phyloP scores from a whole-genome alignment of 2,329 filamentous ascomycete genomes.

The Fusarium sp. region DNA sequence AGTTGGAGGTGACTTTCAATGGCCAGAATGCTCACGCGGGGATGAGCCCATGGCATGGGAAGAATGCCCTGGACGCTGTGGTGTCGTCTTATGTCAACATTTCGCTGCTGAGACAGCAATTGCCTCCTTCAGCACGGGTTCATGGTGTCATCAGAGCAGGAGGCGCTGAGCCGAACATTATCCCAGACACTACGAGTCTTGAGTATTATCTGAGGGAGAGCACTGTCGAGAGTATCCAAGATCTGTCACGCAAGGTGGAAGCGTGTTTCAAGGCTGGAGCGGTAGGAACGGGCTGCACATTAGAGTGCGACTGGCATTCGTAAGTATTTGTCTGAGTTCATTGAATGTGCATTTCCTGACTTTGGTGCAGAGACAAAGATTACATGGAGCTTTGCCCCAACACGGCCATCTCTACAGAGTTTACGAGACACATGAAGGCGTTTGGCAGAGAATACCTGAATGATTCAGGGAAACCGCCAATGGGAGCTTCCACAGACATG shows the following conservation, averaged over 20 bases:
- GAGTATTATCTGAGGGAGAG: slow-evolving; percentile 45
- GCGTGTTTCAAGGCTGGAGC: slow-evolving; percentile 56
- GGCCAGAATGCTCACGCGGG: slow-evolving; percentile 69
- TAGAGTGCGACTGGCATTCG: slow-evolving; percentile 51
- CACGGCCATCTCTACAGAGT: slow-evolving; percentile 14
- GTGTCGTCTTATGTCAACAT: slow-evolving; percentile 62
- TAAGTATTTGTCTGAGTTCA: slow-evolving; percentile 2
- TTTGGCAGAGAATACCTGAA: slow-evolving; percentile 28
- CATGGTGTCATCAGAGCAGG: slow-evolving; percentile 66
- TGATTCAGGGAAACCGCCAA: slow-evolving; percentile 22
- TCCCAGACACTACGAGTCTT: slow-evolving; percentile 62
- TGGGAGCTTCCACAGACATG: slow-evolving; percentile 42
- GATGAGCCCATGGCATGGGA: slow-evolving; percentile 68
- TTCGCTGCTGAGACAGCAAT: slow-evolving; percentile 67
- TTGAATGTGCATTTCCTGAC: slow-evolving; percentile 6
- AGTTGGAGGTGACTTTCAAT: slow-evolving; percentile 63
- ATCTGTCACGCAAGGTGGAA: slow-evolving; percentile 49
- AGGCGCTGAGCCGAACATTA: slow-evolving; percentile 66
- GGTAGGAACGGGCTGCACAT: slow-evolving; percentile 58
- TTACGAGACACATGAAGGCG: slow-evolving; percentile 37
- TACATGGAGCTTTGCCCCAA: slow-evolving; percentile 40
- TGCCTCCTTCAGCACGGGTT: slow-evolving; percentile 62
- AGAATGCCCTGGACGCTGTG: slow-evolving; percentile 70
- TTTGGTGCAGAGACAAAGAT: slow-evolving; percentile 22
- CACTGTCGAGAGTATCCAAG: slow-evolving; percentile 50